Percentiles rank a stretch among this genome's conserved stretches.
phyloP scores from a whole-genome alignment of 768 basidiomycete genomes.

The Russula griseocarnosa region DNA sequence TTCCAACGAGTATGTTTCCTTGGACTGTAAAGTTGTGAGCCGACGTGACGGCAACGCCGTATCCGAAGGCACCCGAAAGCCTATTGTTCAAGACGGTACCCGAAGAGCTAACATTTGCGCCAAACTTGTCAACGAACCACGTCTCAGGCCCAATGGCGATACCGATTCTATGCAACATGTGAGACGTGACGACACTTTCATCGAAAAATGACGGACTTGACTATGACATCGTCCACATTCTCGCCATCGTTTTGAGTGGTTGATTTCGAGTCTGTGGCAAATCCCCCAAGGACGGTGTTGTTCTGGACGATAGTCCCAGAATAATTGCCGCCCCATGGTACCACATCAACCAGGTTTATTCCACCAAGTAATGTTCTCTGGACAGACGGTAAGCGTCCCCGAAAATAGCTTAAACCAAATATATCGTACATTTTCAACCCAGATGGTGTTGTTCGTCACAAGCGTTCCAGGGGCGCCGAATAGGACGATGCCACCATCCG shows the following conservation, averaged over 20 bases:
- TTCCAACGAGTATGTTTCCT: slow-evolving; percentile 57
- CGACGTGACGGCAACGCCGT: slow-evolving; percentile 63
- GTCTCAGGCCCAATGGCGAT: slow-evolving; percentile 73
- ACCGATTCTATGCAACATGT: slow-evolving; percentile 51
- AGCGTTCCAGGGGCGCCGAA: slow-evolving; percentile 72
- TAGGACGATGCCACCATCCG: slow-evolving; percentile 76
- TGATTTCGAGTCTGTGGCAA: slow-evolving; percentile 47
- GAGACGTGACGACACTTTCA: slow-evolving; percentile 8
- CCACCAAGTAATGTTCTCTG: slow-evolving; percentile 70
- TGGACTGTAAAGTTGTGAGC: slow-evolving; percentile 63
- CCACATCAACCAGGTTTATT: slow-evolving; percentile 73
- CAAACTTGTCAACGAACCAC: slow-evolving; percentile 63
- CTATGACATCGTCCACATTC: slow-evolving; percentile 57
- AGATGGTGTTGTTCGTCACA: slow-evolving; percentile 75
- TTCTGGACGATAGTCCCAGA: slow-evolving; percentile 59
- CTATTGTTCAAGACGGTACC: slow-evolving; percentile 56
- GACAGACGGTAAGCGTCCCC: neutral
- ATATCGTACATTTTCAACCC: slow-evolving; percentile 55
- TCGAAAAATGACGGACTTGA: slow-evolving; percentile 52
- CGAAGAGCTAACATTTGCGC: slow-evolving; percentile 50
- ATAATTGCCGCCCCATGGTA: slow-evolving; percentile 65
- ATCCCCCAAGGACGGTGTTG: slow-evolving; percentile 67
- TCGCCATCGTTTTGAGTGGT: slow-evolving; percentile 46
- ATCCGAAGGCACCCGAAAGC: slow-evolving; percentile 66
- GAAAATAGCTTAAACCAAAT: slow-evolving; percentile 4